These are phyloP conservation scores for Malus sylvestris DNA, from an alignment of 306 rosid species.

Conservation along the genomic window DNA sequence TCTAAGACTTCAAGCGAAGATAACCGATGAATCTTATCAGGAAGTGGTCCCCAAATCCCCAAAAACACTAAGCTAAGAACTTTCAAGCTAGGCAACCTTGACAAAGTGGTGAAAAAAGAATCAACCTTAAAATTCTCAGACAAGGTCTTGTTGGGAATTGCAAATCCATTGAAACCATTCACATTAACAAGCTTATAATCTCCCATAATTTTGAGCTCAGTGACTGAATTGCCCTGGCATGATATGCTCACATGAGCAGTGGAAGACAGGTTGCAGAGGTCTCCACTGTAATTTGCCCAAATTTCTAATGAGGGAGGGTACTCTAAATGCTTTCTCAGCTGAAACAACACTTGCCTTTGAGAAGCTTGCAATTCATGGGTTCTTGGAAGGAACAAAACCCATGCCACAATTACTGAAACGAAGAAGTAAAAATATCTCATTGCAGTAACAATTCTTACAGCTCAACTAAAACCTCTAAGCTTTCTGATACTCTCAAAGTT, in stretches of 20 bases:
- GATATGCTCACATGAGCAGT: constrained; percentile 39
- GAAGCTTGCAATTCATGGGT: constrained; percentile 50
- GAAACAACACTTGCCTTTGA: constrained; percentile 52
- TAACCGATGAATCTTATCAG: constrained; percentile 72
- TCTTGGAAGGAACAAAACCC: constrained; percentile 31
- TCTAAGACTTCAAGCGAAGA: constrained; percentile 64
- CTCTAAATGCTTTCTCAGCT: constrained; percentile 64
- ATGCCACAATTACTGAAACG: constrained; percentile 32
- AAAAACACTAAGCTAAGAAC: constrained; percentile 71
- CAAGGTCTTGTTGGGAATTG: constrained; percentile 57
- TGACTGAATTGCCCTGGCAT: constrained; percentile 54
- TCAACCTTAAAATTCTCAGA: constrained; percentile 59
- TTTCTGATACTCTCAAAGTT: not conserved
- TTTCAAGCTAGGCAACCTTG: constrained; percentile 62
- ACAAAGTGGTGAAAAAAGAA: constrained; percentile 66
- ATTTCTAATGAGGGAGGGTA: constrained; percentile 49
- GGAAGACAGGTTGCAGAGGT: constrained; percentile 50
- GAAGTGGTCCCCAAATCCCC: constrained; percentile 81
- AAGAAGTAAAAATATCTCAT: constrained; percentile 42
- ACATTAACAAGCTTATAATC: constrained; percentile 37
- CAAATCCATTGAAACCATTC: constrained; percentile 49
- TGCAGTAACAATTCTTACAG: constrained; percentile 4
- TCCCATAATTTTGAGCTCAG: constrained; percentile 73
- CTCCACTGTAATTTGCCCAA: constrained; percentile 39
- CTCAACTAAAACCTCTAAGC: too few relatives aligned